A percentile compares a stretch with the other conserved stretches of the same genome.
These are phyloP conservation scores for Volvariella volvacea DNA, from an alignment of 1,284 basidiomycete genomes.

Conservation along the genomic window DNA sequence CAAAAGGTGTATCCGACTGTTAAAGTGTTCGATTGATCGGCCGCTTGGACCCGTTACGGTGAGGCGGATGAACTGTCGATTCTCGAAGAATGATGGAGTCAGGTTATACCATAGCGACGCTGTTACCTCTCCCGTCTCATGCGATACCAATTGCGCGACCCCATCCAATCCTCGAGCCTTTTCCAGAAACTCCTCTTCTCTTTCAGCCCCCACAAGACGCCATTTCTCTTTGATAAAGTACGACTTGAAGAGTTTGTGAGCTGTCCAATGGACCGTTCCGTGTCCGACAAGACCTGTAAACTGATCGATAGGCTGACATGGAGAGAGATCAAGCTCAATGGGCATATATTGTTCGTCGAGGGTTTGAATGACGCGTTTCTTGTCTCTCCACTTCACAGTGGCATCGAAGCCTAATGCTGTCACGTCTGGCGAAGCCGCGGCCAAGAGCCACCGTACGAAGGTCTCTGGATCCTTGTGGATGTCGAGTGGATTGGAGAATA, in stretches of 20 bases:
- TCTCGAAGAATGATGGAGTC: background rate
- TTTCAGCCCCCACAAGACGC: conserved; percentile 2
- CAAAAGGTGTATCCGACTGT: conserved; percentile 7
- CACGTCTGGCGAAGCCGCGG: conserved; percentile 8
- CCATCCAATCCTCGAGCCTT: conserved; percentile 8
- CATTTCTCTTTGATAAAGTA: conserved; percentile 14
- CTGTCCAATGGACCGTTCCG: conserved; percentile 13
- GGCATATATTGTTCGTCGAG: no score
- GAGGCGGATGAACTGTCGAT: conserved; percentile 4
- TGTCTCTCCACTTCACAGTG: conserved; percentile 11
- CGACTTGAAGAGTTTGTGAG: conserved; percentile 1
- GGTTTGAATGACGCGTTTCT: conserved; percentile 3
- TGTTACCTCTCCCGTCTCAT: conserved; percentile 5
- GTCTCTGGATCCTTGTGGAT: background rate
- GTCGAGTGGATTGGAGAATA: background rate
- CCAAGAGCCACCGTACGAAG: background rate
- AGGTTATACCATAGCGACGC: background rate
- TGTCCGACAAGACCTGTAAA: conserved; percentile 10
- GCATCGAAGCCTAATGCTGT: conserved; percentile 12
- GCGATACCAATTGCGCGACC: conserved; percentile 12
- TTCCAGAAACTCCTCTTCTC: conserved; percentile 8
- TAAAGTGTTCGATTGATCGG: conserved; percentile 7
- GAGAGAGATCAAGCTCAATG: background rate
- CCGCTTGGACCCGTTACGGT: conserved; percentile 8
- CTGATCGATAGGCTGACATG: conserved; percentile 8